Conservation (phyloP, 768 basidiomycete species). For the Amanita rubescens region DNA sequence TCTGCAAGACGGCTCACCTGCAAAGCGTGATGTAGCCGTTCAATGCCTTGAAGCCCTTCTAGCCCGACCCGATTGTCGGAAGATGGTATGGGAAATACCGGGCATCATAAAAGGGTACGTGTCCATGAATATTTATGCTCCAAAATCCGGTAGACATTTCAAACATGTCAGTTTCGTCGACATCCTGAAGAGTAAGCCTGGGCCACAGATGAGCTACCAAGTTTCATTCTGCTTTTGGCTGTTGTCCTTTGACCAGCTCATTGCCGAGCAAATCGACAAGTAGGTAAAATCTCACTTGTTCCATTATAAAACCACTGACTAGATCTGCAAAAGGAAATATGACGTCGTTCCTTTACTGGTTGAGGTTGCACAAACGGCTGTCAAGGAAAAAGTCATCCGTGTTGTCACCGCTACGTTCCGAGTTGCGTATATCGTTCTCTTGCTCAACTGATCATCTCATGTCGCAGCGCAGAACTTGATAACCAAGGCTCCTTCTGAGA, state of each 20-base stretch:
- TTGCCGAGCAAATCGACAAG: slow-evolving; percentile 87
- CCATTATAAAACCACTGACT: not conserved
- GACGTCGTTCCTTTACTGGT: slow-evolving; percentile 83
- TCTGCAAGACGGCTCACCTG: slow-evolving; percentile 49
- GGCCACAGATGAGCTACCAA: slow-evolving; percentile 95
- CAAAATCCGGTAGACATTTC: not conserved
- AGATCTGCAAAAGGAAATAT: slow-evolving; percentile 55
- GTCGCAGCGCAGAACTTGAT: slow-evolving; percentile 64
- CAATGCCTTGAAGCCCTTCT: slow-evolving; percentile 86
- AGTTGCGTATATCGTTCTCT: slow-evolving; percentile 31
- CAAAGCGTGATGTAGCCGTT: slow-evolving; percentile 83
- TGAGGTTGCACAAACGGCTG: slow-evolving; percentile 78
- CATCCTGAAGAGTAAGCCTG: slow-evolving; percentile 70
- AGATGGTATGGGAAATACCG: slow-evolving; percentile 72
- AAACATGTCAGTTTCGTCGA: slow-evolving; percentile 68
- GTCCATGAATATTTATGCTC: not conserved
- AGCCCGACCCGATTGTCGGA: slow-evolving; percentile 71
- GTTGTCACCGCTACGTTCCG: slow-evolving; percentile 89
- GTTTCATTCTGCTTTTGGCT: slow-evolving; percentile 91
- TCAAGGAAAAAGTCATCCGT: slow-evolving; percentile 95
- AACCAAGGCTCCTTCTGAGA: slow-evolving; percentile 78
- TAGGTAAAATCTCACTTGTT: slow-evolving; percentile 26
- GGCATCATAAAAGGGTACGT: slow-evolving; percentile 62
- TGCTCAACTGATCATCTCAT: not conserved
- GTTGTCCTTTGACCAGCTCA: slow-evolving; percentile 80